Evolutionary conservation across 108 stramenopile species (phyloP), one percentile per base, ranked within the genome.

Genomic region (Poteriospumella lacustris): DNA sequence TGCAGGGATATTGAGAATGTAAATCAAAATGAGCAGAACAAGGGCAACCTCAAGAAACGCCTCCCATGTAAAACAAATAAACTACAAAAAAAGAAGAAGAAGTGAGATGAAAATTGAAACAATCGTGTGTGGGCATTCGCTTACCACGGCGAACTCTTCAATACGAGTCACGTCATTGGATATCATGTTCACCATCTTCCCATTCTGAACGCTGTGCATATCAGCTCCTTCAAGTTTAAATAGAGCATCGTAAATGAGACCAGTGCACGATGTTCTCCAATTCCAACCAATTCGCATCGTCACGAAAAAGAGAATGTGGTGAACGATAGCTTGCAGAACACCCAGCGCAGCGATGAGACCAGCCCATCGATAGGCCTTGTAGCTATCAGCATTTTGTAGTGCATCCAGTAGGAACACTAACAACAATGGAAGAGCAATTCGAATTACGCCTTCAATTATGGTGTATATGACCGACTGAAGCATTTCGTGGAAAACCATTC

Each of bases 91-190:
- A 36, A 36, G 19, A 68, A 68, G 15, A 68, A 19, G 39, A 36
- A 36, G 12, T 12, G 24, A 36, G 36, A 56, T n/a, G n/a, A n/a
- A n/a, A n/a, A n/a, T n/a, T n/a, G n/a, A n/a, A n/a, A n/a, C n/a
- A 24, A 56, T 24, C 24, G n/a, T 56, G n/a, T 24, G 19, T 56
- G 52, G 52, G n/a, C 52, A 56, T 19, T 39, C 15, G 24, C 64
- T 36, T 68, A 68, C 64, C 64, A 68, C 64, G 12, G 64, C 28
- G 24, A 40, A 68, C 24, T 68, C 64, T 39, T 68, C 64, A 68
- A 68, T 19, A 19, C 64, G 12, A 36, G 64, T 19, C 19, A 68
- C 64, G 24, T 68, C 64, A 40, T 68, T 68, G 24, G 64, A 68
- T 68, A 68, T 68, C 64, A 68, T 68, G 24, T 68, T 68, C 19